A percentile compares a stretch with the other conserved stretches of the same genome.
These are phyloP conservation scores for Dictyostelium brefeldianum DNA, from an alignment of 78 protist species.

Conservation along the genomic window DNA sequence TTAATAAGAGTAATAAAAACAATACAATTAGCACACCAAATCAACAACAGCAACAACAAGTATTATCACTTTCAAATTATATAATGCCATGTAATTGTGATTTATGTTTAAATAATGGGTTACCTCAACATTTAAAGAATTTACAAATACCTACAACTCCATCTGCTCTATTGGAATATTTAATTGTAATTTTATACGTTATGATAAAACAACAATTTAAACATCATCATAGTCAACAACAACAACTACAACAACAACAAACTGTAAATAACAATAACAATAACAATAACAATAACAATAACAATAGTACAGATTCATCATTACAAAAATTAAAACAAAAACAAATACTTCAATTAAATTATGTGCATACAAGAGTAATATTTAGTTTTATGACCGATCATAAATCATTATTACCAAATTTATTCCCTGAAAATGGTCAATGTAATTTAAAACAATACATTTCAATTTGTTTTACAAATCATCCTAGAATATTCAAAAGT, in stretches of 20 bases:
- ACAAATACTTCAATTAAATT: neutral
- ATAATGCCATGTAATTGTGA: slow-evolving; percentile 15
- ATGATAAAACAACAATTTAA: slow-evolving; percentile 9
- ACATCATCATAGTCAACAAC: neutral
- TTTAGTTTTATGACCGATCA: slow-evolving; percentile 22
- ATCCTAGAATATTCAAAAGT: slow-evolving; percentile 8
- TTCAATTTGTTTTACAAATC: slow-evolving; percentile 5
- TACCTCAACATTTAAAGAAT: slow-evolving; percentile 7
- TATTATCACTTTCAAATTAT: neutral
- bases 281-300: neutral
- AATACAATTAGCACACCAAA: neutral
- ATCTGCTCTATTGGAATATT: neutral
- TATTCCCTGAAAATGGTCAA: slow-evolving; percentile 16
- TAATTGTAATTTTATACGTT: neutral
- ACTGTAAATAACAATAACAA: neutral
- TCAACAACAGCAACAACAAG: neutral
- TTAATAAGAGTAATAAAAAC: neutral
- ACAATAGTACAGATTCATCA: neutral
- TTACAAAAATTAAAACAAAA: slow-evolving; percentile 1
- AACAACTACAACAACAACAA: neutral
- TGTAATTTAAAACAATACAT: slow-evolving; percentile 7
- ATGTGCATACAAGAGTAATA: slow-evolving; percentile 12
- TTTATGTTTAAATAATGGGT: neutral
- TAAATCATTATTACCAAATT: slow-evolving; percentile 16
- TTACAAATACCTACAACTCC: slow-evolving; percentile 3